Percentiles rank a stretch among this genome's conserved stretches.
phyloP scores from a whole-genome alignment of 306 rosid genomes.

The Benincasa hispida region DNA sequence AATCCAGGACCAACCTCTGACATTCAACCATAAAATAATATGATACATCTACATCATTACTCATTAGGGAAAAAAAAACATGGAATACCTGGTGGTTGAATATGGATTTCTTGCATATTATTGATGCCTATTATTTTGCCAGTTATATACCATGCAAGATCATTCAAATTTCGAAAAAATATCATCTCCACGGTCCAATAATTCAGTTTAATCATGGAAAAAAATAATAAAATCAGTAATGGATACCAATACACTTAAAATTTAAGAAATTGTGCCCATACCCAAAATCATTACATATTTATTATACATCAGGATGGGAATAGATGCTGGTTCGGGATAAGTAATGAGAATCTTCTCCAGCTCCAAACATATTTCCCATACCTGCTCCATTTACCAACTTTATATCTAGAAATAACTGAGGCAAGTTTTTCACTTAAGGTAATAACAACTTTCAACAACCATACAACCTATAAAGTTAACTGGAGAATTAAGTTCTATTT shows the following conservation, averaged over 20 bases:
- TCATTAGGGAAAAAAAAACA: background rate
- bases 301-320: background rate
- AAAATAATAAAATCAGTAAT: background rate
- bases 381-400: conserved; percentile 4
- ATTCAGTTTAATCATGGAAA: background rate
- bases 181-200: background rate
- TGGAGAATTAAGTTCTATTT: background rate
- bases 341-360: background rate
- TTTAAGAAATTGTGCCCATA: background rate
- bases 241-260: background rate
- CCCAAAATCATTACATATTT: no score
- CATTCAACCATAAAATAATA: background rate
- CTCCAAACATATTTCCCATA: conserved; percentile 10
- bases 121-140: background rate
- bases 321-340: background rate
- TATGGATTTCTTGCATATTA: background rate
- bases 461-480: background rate
- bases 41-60: background rate
- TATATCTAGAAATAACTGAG: background rate
- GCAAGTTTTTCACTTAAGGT: background rate
- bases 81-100: background rate
- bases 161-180: background rate
- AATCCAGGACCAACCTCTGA: background rate
- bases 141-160: background rate
- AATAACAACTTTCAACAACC: background rate